phyloP scores from a whole-genome alignment of 2,329 filamentous ascomycete species.

The Metarhizium sp. region DNA sequence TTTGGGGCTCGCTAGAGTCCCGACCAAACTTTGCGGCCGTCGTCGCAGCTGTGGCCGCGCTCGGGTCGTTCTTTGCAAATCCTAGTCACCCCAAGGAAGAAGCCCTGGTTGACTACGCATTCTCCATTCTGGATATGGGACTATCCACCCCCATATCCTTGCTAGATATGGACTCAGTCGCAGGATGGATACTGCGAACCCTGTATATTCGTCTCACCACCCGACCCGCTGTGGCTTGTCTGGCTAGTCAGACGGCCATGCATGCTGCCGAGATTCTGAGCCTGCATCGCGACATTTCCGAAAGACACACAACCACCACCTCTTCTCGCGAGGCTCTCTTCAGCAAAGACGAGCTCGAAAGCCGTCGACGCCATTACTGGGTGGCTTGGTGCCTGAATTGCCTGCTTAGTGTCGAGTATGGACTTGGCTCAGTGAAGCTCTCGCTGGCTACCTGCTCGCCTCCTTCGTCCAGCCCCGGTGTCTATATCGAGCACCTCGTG shows the following conservation, averaged over 20 bases:
- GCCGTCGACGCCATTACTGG: conserved; percentile 2
- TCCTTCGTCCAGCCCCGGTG: too few relatives aligned
- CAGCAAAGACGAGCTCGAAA: conserved; percentile 5
- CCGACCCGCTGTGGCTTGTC: too few relatives aligned
- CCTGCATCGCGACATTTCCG: not conserved
- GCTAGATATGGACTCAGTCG: conserved; percentile 9
- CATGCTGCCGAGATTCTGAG: too few relatives aligned
- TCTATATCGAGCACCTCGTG: too few relatives aligned
- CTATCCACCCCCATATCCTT: conserved; percentile 4
- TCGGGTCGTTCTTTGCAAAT: conserved; percentile 1
- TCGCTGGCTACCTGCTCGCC: too few relatives aligned
- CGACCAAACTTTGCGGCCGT: conserved; percentile 7
- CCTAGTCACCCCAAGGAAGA: conserved; percentile 6
- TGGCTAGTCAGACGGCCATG: too few relatives aligned
- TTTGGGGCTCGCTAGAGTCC: conserved; percentile 2
- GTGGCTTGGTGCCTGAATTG: too few relatives aligned
- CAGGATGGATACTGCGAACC: not conserved
- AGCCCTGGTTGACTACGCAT: conserved; percentile 4
- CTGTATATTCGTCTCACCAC: too few relatives aligned
- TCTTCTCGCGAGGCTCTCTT: not conserved
- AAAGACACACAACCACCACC: conserved; percentile 9
- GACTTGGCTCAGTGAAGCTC: too few relatives aligned
- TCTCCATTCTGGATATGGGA: conserved; percentile 5
- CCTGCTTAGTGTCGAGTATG: too few relatives aligned
- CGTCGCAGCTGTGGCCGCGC: conserved; percentile 4